These are phyloP conservation scores for Mortierella polycephala DNA, from an alignment of 371 early-diverging fungal genomes.

Conservation along the genomic window DNA sequence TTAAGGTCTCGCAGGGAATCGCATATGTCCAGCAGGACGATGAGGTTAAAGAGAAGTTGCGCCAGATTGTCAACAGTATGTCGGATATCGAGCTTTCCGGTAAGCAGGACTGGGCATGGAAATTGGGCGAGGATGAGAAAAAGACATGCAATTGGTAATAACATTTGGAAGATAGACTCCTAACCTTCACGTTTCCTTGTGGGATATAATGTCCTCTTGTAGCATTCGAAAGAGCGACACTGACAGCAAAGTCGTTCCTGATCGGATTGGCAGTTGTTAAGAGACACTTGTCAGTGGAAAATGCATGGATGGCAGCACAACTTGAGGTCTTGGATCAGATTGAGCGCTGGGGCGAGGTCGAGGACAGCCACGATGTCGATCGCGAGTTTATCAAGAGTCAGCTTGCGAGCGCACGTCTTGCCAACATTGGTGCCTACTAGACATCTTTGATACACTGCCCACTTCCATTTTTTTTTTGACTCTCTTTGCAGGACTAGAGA, in stretches of 20 bases:
- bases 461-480: no score
- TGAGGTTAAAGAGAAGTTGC: constrained; percentile 67
- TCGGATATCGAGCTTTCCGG: constrained; percentile 44
- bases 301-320: constrained; percentile 83
- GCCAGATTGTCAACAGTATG: constrained; percentile 66
- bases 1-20: constrained; percentile 81
- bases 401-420: constrained; percentile 45
- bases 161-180: not conserved
- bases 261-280: constrained; percentile 87
- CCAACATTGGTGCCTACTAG: constrained; percentile 36
- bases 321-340: constrained; percentile 91
- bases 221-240: constrained; percentile 90
- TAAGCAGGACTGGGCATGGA: not conserved
- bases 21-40: constrained; percentile 73
- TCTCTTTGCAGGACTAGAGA: no score
- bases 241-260: constrained; percentile 91
- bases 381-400: constrained; percentile 53
- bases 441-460: not conserved
- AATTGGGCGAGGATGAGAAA: not conserved
- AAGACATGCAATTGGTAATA: not conserved
- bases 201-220: not conserved
- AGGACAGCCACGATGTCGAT: constrained; percentile 72
- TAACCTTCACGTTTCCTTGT: not conserved
- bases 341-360: constrained; percentile 93
- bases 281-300: constrained; percentile 76